phyloP scores from a whole-genome alignment of 495 filamentous ascomycete species.

The Neurospora intermedia region DNA sequence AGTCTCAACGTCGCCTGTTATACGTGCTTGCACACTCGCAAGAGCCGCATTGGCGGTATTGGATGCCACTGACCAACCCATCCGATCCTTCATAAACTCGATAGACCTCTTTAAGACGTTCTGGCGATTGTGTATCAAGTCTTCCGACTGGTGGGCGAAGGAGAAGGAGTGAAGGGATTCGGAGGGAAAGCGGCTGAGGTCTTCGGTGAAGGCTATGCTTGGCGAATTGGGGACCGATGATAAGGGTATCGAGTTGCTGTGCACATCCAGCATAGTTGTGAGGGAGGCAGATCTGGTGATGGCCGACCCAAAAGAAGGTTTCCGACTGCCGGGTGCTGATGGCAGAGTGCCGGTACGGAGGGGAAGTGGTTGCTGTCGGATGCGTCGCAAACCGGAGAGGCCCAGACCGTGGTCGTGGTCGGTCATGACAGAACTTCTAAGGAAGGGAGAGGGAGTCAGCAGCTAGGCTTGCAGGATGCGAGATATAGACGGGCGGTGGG shows the following conservation, averaged over 20 bases:
- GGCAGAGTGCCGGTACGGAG: constrained; percentile 55
- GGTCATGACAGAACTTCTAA: constrained; percentile 41
- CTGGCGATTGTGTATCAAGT: constrained; percentile 79
- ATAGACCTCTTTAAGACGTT: constrained; percentile 89
- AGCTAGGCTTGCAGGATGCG: not conserved
- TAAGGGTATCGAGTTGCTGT: constrained; percentile 30
- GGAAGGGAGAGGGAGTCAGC: constrained; percentile 19
- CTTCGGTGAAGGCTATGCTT: constrained; percentile 57
- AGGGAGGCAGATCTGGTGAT: constrained; percentile 54
- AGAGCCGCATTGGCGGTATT: constrained; percentile 32
- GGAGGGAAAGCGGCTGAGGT: constrained; percentile 82
- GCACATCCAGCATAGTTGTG: constrained; percentile 36
- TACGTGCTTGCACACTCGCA: constrained; percentile 69
- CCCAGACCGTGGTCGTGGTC: constrained; percentile 50
- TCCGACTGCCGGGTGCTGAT: constrained; percentile 43
- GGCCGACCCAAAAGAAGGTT: constrained; percentile 43
- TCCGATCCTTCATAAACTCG: constrained; percentile 92
- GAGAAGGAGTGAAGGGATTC: constrained; percentile 98
- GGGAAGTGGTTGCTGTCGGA: constrained; percentile 68
- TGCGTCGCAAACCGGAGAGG: constrained; percentile 76
- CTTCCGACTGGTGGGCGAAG: constrained; percentile 92
- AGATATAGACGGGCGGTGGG: not conserved
- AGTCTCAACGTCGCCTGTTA: constrained; percentile 72
- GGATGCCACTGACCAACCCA: constrained; percentile 60
- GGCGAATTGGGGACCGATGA: constrained; percentile 55